Conservation (phyloP, 2,329 filamentous ascomycete genomes). For the Alternaria dauci region DNA sequence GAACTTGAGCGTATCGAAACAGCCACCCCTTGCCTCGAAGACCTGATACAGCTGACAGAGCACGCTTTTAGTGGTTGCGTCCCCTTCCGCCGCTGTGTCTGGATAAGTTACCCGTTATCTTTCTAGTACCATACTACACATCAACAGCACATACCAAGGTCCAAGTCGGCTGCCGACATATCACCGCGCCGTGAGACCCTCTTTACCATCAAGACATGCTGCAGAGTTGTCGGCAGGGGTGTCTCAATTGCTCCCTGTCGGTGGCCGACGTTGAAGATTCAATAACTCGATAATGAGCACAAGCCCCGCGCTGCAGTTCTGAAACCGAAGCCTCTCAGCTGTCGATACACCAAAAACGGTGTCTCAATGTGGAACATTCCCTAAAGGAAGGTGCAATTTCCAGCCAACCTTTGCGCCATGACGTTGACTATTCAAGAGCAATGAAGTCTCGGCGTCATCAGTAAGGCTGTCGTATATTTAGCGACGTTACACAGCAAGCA, state of each 20-base stretch:
- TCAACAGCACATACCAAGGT: not conserved
- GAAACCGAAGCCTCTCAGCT: conserved; percentile 3
- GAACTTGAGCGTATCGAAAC: conserved; percentile 7
- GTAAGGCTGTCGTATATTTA: conserved; percentile 6
- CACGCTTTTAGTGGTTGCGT: not conserved
- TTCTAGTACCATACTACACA: not conserved
- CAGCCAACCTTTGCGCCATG: conserved; percentile 3
- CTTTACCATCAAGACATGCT: not conserved
- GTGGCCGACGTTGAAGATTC: not conserved
- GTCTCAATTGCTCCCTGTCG: not conserved
- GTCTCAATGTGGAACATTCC: not conserved
- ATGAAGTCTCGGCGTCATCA: conserved; percentile 25
- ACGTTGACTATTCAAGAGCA: not conserved
- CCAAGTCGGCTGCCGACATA: not conserved
- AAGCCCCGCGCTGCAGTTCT: not conserved
- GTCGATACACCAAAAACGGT: not conserved
- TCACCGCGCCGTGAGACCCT: conserved; percentile 4
- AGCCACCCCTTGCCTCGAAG: conserved; percentile 5
- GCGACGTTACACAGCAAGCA: conserved; percentile 14
- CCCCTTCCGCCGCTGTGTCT: not conserved
- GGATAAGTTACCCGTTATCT: not conserved
- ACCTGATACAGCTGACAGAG: conserved; percentile 5
- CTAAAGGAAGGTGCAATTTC: conserved; percentile 1
- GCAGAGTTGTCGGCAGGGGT: not conserved
- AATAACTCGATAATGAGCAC: not conserved